Conservation (phyloP, 2,329 filamentous ascomycete genomes). For the Blastomyces emzantsi region DNA sequence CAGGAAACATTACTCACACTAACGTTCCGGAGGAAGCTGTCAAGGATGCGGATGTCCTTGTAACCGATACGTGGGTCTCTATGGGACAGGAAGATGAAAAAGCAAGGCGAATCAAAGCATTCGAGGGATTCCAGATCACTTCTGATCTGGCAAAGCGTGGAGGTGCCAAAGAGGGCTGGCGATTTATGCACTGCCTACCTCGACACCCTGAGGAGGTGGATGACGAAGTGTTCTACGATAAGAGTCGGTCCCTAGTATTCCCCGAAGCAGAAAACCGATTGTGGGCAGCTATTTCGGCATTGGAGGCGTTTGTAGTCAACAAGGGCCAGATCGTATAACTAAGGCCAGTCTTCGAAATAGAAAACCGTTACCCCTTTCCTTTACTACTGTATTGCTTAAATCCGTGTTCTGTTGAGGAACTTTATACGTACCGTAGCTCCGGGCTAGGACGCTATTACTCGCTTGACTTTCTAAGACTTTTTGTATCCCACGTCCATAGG, state of each 20-base stretch:
- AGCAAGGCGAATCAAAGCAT: conserved; percentile 66
- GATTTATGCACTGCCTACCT: conserved; percentile 97
- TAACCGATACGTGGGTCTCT: conserved; percentile 96
- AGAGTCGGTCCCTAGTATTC: conserved; percentile 71
- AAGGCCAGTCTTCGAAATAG: neutral
- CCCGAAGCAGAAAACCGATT: conserved; percentile 89
- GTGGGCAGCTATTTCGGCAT: conserved; percentile 77
- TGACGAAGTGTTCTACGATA: conserved; percentile 89
- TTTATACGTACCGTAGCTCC: neutral
- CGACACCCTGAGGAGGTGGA: conserved; percentile 86
- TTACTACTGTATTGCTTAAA: neutral
- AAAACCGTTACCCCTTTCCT: neutral
- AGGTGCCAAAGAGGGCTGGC: conserved; percentile 82
- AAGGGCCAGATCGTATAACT: conserved; percentile 55
- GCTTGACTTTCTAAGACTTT: neutral
- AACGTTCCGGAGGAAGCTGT: conserved; percentile 75
- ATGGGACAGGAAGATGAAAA: conserved; percentile 95
- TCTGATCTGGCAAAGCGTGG: conserved; percentile 72
- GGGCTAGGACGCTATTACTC: neutral
- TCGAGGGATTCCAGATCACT: conserved; percentile 87
- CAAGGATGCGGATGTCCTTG: conserved; percentile 75
- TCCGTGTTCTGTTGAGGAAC: neutral
- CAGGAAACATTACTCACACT: conserved; percentile 65
- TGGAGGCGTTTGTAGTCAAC: conserved; percentile 91
- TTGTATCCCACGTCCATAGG: neutral